phyloP scores from a whole-genome alignment of 2,329 filamentous ascomycete species.

The Stemphylium vesicarium region DNA sequence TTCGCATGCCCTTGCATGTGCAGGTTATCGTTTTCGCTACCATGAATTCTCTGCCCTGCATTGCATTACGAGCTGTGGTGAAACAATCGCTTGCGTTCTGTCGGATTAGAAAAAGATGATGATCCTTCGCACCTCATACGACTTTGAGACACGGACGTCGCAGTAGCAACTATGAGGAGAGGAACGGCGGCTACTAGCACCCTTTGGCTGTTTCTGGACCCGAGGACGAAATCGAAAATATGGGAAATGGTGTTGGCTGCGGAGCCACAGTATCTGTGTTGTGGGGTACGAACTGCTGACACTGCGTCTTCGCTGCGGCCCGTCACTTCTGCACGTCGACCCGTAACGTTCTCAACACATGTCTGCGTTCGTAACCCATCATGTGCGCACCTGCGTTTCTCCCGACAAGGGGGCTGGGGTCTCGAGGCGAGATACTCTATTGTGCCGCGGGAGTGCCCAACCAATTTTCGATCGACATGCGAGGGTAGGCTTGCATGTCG shows the following conservation, averaged over 20 bases:
- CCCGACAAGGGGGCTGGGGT: slow-evolving; percentile 17
- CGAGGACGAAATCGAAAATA: too few relatives aligned
- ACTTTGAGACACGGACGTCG: too few relatives aligned
- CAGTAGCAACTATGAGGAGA: too few relatives aligned
- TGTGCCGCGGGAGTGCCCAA: not conserved
- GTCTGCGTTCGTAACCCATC: slow-evolving; percentile 2
- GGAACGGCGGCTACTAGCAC: too few relatives aligned
- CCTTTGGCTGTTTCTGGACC: too few relatives aligned
- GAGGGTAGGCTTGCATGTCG: slow-evolving; percentile 14
- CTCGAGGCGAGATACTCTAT: slow-evolving; percentile 18
- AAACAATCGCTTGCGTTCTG: slow-evolving; percentile 16
- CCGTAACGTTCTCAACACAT: slow-evolving; percentile 9
- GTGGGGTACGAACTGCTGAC: slow-evolving; percentile 5
- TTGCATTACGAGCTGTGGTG: slow-evolving; percentile 7
- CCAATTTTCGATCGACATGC: not conserved
- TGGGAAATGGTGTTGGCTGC: too few relatives aligned
- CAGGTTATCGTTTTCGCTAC: slow-evolving; percentile 23
- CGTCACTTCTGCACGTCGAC: slow-evolving; percentile 6
- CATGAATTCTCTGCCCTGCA: slow-evolving; percentile 20
- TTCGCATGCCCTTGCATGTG: not conserved
- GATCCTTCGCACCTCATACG: too few relatives aligned
- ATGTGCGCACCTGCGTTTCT: slow-evolving; percentile 13
- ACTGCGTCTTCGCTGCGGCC: slow-evolving; percentile 10
- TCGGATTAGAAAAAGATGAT: not conserved
- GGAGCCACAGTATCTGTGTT: too few relatives aligned